phyloP scores from a whole-genome alignment of 305 asterid species.

The Fraxinus angustifolia region DNA sequence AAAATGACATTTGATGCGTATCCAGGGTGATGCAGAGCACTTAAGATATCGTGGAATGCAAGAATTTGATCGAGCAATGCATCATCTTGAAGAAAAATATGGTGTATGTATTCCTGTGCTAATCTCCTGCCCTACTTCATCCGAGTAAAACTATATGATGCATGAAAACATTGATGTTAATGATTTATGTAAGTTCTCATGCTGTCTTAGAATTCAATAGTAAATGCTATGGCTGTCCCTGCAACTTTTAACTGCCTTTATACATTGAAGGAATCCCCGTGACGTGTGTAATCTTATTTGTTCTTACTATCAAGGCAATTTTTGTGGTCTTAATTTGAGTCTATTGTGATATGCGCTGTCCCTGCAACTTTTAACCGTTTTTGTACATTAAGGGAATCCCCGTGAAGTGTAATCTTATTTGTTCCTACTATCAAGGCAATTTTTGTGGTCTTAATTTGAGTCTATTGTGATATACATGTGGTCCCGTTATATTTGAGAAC shows the following conservation, averaged over 20 bases:
- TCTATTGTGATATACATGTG: background rate
- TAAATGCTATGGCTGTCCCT: background rate
- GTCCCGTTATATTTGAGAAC: background rate
- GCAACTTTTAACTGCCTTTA: background rate
- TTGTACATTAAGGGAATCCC: background rate
- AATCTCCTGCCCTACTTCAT: slow-evolving; percentile 11
- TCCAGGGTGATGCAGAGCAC: slow-evolving; percentile 85
- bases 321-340: background rate
- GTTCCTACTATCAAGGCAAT: background rate
- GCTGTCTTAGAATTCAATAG: background rate
- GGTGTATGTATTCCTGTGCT: slow-evolving; percentile 49
- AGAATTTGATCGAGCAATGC: slow-evolving; percentile 98
- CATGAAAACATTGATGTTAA: background rate
- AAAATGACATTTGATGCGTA: slow-evolving; percentile 27
- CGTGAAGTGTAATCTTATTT: background rate
- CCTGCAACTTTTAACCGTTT: background rate
- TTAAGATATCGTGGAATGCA: slow-evolving; percentile 87
- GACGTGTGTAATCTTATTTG: background rate
- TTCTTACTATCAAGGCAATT: background rate
- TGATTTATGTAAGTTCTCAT: background rate
- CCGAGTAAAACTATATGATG: background rate
- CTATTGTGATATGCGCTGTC: background rate
- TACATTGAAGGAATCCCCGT: background rate
- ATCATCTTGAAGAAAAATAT: slow-evolving; percentile 85
- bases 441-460: background rate